These are phyloP conservation scores for Phytophthora hybrid DNA, from an alignment of 352 stramenopile genomes.

Conservation along the genomic window DNA sequence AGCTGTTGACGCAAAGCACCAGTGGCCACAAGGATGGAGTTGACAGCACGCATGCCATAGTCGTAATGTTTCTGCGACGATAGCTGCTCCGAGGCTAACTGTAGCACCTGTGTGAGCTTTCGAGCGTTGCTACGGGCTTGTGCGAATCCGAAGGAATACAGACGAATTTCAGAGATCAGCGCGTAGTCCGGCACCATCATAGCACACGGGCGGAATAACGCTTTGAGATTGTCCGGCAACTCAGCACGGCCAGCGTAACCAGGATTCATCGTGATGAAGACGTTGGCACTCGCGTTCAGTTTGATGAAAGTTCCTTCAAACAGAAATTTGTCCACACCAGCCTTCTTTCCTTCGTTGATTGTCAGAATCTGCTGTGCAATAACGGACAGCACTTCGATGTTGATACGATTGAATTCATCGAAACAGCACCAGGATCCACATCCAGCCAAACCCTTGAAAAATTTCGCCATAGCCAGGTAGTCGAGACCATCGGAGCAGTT, in stretches of 20 bases:
- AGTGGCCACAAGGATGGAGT: constrained; percentile 95
- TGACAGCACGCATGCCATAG: constrained; percentile 96
- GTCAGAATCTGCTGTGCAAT: constrained; percentile 96
- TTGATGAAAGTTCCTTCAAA: constrained; percentile 96
- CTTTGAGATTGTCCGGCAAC: constrained; percentile 95
- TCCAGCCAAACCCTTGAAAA: constrained; percentile 95
- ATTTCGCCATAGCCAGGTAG: constrained; percentile 96
- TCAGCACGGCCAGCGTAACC: constrained; percentile 96
- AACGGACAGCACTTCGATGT: constrained; percentile 95
- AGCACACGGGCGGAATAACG: constrained; percentile 93
- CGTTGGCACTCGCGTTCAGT: constrained; percentile 92
- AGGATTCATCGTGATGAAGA: constrained; percentile 97
- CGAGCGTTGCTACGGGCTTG: constrained; percentile 90
- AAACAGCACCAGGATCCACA: constrained; percentile 96
- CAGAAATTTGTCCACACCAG: constrained; percentile 92
- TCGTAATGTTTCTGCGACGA: constrained; percentile 96
- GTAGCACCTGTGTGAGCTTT: constrained; percentile 94
- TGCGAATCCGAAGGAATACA: constrained; percentile 95
- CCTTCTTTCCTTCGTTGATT: constrained; percentile 93
- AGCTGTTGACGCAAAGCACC: constrained; percentile 92
- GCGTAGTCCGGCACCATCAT: constrained; percentile 98
- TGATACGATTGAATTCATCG: constrained; percentile 97
- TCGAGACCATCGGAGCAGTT: constrained; percentile 94
- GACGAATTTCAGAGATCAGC: constrained; percentile 93
- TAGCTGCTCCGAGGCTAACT: constrained; percentile 94